A percentile compares a stretch with the other conserved stretches of the same genome.
Conservation (phyloP, 768 basidiomycete genomes). For the Phallus indusiatus region DNA sequence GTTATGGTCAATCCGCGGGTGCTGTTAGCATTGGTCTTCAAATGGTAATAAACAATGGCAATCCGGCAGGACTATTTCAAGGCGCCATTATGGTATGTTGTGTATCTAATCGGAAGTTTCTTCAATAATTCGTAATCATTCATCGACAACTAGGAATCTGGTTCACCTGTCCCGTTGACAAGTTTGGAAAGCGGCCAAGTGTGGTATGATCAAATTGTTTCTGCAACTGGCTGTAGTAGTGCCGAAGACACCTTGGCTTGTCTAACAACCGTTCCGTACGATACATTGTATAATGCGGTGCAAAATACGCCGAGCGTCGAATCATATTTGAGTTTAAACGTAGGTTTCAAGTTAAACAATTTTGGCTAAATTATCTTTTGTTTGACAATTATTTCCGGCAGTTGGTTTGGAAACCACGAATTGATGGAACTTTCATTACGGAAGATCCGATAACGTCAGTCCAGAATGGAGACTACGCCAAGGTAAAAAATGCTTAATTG, state of each 20-base stretch:
- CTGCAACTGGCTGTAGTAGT: slow-evolving; percentile 30
- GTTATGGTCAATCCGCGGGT: slow-evolving; percentile 18
- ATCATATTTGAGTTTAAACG: not conserved
- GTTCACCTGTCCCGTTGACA: slow-evolving; percentile 36
- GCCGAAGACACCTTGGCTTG: slow-evolving; percentile 32
- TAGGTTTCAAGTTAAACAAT: not conserved
- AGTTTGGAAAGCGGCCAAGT: slow-evolving; percentile 33
- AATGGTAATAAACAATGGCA: slow-evolving; percentile 13
- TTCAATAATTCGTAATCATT: not conserved
- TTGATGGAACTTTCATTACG: slow-evolving; percentile 31
- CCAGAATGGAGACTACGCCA: slow-evolving; percentile 20
- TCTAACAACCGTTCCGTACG: slow-evolving; percentile 29
- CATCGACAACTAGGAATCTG: slow-evolving; percentile 25
- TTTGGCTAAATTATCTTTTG: not conserved
- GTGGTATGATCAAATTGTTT: slow-evolving; percentile 35
- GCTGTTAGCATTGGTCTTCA: slow-evolving; percentile 13
- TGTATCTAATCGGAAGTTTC: not conserved
- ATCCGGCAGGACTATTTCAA: slow-evolving; percentile 15
- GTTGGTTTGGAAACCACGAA: slow-evolving; percentile 26
- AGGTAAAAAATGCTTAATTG: slow-evolving; percentile 26
- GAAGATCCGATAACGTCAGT: slow-evolving; percentile 24
- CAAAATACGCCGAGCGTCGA: slow-evolving; percentile 17
- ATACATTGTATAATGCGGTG: slow-evolving; percentile 29
- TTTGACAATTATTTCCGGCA: not conserved
- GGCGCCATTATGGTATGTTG: slow-evolving; percentile 15